Base-by-base conservation (phyloP, 2,329 filamentous ascomycete genomes). In the Phyllachora maydis region DNA sequence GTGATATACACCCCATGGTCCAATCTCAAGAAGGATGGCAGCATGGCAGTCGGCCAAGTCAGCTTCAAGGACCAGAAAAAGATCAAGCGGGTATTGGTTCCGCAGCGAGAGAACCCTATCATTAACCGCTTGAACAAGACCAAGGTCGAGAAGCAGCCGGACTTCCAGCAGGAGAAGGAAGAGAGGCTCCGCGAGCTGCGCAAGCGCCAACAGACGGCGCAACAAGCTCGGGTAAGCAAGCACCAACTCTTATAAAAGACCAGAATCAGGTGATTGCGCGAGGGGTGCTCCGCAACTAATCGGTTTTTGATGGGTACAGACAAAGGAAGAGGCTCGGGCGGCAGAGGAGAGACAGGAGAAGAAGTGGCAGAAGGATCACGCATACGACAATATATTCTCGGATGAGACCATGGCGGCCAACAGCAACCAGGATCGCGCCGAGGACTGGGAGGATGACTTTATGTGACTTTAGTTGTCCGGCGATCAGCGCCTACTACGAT, bases 41-140 rank as follows among this genome's bases (percentile, higher is more conserved):
- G 74, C 45, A 98, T 98, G 88, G 83, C 79, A 11, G 73, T 74
- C 3, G 88, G 88, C 12, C 88, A 98, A 45, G 88, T 98, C 25
- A 74, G 77, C 32, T 98, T 95, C 56, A 83, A 92, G 42, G 79
- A 93, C 47, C 64, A 62, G 19, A 81, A 79, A 39, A 73, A 72
- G 50, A 82, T 93, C 32, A 83, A 76, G 52, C 72, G 73, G 35
- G 56, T 92, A 28, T 67, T 90, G 27, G 76, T 98, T 10, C 47
- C 68, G 8, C 62, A 72, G 41, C 67, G 85, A 24, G 78, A 90
- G 44, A 98, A 98, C 46, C 54, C 71, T 23, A 81, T 93, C 39
- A 68, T 98, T 53, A 98, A 98, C 53, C 70, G 88, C n/a, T 65
- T 98, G 33, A 95, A 93, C 56, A 98, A 95, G 61, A 98, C 88